These are phyloP conservation scores for Monosporascus sp. DNA, from an alignment of 2,329 filamentous ascomycete genomes.

Conservation along the genomic window DNA sequence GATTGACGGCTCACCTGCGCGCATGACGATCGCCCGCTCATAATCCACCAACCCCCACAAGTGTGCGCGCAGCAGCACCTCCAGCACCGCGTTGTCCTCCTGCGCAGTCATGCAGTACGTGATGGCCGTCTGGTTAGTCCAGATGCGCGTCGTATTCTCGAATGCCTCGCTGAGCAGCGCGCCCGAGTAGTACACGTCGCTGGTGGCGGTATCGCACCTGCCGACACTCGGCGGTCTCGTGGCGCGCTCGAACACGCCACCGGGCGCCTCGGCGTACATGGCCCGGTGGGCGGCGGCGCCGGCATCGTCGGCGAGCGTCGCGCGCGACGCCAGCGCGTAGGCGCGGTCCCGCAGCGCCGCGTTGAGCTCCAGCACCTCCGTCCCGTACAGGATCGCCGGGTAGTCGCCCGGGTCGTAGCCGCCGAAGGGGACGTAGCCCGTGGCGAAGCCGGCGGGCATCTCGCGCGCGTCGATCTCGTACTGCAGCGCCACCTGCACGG, in stretches of 20 bases:
- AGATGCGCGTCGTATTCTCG: slow-evolving; percentile 56
- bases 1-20: slow-evolving; percentile 40
- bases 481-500: slow-evolving; percentile 69
- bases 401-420: slow-evolving; percentile 49
- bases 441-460: slow-evolving; percentile 58
- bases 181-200: slow-evolving; percentile 68
- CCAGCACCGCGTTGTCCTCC: slow-evolving; percentile 66
- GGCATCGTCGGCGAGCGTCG: slow-evolving; percentile 46
- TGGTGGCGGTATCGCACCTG: slow-evolving; percentile 63
- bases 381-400: slow-evolving; percentile 57
- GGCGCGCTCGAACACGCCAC: slow-evolving; percentile 34
- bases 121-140: slow-evolving; percentile 60
- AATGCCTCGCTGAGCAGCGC: slow-evolving; percentile 56
- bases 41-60: slow-evolving; percentile 58
- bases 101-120: slow-evolving; percentile 67
- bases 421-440: slow-evolving; percentile 65
- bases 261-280: slow-evolving; percentile 40
- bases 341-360: slow-evolving; percentile 49
- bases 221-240: slow-evolving; percentile 48
- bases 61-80: slow-evolving; percentile 57
- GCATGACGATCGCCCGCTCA: slow-evolving; percentile 60
- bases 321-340: slow-evolving; percentile 43
- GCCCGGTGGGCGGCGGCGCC: slow-evolving; percentile 48
- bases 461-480: slow-evolving; percentile 71
- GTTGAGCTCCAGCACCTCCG: slow-evolving; percentile 65